phyloP scores from a whole-genome alignment of 208 protist species.

The Leishmania aethiopica region DNA sequence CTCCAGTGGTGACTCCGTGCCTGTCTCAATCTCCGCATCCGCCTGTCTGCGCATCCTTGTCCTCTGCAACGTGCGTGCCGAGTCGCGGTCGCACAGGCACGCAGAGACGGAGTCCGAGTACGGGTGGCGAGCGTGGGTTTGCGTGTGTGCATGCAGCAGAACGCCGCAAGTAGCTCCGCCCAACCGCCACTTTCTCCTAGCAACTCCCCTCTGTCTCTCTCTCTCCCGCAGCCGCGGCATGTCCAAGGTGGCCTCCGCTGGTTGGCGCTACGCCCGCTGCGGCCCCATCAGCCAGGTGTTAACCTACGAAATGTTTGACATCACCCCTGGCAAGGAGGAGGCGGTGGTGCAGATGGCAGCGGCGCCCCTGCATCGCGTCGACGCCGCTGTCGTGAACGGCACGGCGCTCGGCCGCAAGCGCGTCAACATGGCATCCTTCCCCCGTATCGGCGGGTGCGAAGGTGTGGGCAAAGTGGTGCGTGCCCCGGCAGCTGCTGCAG shows the following conservation, averaged over 20 bases:
- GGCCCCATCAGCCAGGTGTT: conserved; percentile 62
- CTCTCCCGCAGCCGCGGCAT: conserved; percentile 9
- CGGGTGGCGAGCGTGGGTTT: background rate
- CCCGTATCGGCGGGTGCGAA: conserved; percentile 66
- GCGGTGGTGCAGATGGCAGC: conserved; percentile 64
- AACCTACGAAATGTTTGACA: conserved; percentile 52
- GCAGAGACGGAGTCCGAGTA: background rate
- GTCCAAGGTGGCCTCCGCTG: conserved; percentile 61
- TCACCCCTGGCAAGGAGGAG: conserved; percentile 46
- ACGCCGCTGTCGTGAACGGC: conserved; percentile 75
- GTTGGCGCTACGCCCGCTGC: conserved; percentile 70
- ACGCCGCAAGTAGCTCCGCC: background rate
- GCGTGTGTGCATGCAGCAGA: background rate
- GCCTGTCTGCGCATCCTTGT: background rate
- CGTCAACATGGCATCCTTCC: conserved; percentile 39
- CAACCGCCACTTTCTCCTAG: background rate
- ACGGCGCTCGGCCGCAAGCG: conserved; percentile 59
- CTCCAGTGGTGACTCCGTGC: background rate
- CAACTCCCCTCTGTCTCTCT: background rate
- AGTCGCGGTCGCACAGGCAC: background rate
- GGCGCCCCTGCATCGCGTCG: conserved; percentile 68
- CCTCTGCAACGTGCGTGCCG: background rate
- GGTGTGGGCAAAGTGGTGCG: conserved; percentile 63
- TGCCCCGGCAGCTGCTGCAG: conserved; percentile 8
- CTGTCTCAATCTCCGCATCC: background rate